A percentile compares a stretch with the other conserved stretches of the same genome.
phyloP scores from a whole-genome alignment of 2,329 filamentous ascomycete species.

The Ceratocystis albifundus region DNA sequence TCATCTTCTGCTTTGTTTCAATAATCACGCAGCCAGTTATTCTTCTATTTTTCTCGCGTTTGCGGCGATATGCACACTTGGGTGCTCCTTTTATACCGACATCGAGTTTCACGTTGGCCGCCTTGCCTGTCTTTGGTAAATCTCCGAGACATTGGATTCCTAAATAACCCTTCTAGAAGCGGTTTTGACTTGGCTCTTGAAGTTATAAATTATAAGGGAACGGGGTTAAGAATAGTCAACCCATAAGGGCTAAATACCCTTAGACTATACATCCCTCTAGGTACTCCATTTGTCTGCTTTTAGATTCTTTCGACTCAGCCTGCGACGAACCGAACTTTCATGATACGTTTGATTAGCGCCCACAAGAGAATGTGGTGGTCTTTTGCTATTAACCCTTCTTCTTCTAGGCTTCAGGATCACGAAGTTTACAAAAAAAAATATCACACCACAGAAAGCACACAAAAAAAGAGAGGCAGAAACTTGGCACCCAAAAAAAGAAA shows the following conservation, averaged over 20 bases:
- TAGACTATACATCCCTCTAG: no score
- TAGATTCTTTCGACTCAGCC: not conserved
- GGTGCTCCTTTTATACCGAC: constrained; percentile 5
- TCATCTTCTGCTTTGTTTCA: not conserved
- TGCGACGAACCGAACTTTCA: not conserved
- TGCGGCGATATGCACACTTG: not conserved
- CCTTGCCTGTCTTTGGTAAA: constrained; percentile 7
- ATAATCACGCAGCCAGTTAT: not conserved
- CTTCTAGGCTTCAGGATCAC: not conserved
- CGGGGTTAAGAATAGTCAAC: not conserved
- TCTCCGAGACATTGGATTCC: not conserved
- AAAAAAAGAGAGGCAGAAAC: not conserved
- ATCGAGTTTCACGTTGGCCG: constrained; percentile 1
- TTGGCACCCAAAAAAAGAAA: not conserved
- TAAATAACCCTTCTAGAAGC: not conserved
- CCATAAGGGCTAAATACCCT: not conserved
- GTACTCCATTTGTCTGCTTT: not conserved
- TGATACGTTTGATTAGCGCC: not conserved
- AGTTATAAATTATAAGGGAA: not conserved
- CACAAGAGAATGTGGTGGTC: not conserved
- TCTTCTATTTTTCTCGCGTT: not conserved
- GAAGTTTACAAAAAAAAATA: not conserved
- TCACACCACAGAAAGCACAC: not conserved
- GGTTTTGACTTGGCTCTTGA: not conserved
- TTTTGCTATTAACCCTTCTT: not conserved